Evolutionary conservation across 2,329 filamentous ascomycete species (phyloP), one percentile per base, ranked within the genome.

Genomic region (Beauveria pseudobassiana): DNA sequence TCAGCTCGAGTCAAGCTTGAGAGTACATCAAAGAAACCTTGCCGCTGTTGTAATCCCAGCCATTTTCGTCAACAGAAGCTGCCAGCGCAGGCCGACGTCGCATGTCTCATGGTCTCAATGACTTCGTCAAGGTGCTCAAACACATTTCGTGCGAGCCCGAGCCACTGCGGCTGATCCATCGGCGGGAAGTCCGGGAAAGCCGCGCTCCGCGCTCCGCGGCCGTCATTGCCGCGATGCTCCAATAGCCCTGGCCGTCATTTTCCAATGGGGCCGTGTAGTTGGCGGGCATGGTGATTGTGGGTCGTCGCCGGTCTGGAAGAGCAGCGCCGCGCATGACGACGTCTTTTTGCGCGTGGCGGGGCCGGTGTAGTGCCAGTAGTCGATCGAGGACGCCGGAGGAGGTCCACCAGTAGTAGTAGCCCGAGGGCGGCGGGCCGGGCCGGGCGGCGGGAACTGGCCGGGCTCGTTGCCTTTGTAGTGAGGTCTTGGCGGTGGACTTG

Each of bases 161-260:
- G 78, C 89, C 89, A 93, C 63, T 87, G 84, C 0, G 87, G 85
- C 61, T 84, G 70, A 60, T 78, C 80, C 0, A 75, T 64, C 0
- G 82, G 78, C 14, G 87, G 84, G 68, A 4, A 12, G 12, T 5
- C 89, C 80, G 0, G 86, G 85, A 67, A 87, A 91, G 64, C 84
- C 85, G 67, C 85, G 82, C 74, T 93, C 84, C 85, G 67, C 85
- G 82, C 74, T 93, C 89, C 20, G 86, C 85, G 1, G 89, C 89
- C 8, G 82, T 82, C 76, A 93, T 86, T 55, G 86, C 88, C 1
- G 89, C 83, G 75, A 91, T 80, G 3, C 82, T 87, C 89, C 89
- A 92, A 73, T 91, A 90, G 2, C 87, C 85, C 72, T 89, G 86
- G 68, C 89, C 86, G 65, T 89, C 87, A 71, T 88, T 89, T 24